A percentile compares a stretch with the other conserved stretches of the same genome.
Evolutionary conservation across 345 rosid genomes (phyloP).

Genomic region (Citrus mangshanensis): DNA sequence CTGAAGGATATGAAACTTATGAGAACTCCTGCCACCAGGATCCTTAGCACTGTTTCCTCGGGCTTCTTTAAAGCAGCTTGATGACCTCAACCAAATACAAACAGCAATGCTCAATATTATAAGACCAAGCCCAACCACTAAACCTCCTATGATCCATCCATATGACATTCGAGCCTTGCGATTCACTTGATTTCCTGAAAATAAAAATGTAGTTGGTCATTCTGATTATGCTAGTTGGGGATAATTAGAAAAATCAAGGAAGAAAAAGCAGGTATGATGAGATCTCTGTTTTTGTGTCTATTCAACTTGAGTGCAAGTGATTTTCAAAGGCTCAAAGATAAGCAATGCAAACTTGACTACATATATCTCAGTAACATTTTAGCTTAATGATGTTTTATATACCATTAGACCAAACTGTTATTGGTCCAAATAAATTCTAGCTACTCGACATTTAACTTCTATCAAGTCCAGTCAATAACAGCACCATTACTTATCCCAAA

Average conservation of each 20-base stretch:
- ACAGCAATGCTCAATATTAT: conserved; percentile 44
- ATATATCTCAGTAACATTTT: not conserved
- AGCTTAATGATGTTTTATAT: not conserved
- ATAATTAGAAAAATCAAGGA: not conserved
- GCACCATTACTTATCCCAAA: not conserved
- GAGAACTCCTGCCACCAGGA: conserved; percentile 43
- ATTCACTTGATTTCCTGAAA: conserved; percentile 51
- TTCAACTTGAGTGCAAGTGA: not conserved
- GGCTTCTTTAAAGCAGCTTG: conserved; percentile 42
- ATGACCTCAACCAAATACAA: conserved; percentile 65
- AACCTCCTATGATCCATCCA: conserved; percentile 82
- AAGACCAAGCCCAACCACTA: conserved; percentile 62
- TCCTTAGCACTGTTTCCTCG: conserved; percentile 35
- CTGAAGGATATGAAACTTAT: conserved; percentile 80
- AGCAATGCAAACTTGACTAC: not conserved
- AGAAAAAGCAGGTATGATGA: not conserved
- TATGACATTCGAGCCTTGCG: conserved; percentile 60
- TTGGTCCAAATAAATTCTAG: not conserved
- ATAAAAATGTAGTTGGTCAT: conserved; percentile 3
- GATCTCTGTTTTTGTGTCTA: not conserved
- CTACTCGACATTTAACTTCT: not conserved
- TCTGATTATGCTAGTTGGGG: conserved; percentile 5
- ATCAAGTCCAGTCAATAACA: not conserved
- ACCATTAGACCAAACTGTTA: not conserved
- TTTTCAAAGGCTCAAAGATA: not conserved